A percentile compares a stretch with the other conserved stretches of the same genome.
These are phyloP conservation scores for Limnanthes douglasii DNA, from an alignment of 345 rosid genomes.

Conservation along the genomic window DNA sequence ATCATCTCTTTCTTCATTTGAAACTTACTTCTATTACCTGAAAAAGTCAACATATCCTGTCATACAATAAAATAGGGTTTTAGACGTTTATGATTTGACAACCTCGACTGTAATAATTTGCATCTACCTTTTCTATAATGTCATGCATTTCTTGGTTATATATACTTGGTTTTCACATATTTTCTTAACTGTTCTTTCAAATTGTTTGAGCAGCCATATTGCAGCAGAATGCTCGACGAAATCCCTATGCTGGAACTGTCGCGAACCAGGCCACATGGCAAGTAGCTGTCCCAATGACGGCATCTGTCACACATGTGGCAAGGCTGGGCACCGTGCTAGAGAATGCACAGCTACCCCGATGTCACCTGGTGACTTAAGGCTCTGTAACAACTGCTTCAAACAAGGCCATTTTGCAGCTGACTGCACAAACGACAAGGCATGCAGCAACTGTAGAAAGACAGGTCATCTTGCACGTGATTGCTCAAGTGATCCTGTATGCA, in stretches of 20 bases:
- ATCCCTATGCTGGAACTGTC: conserved; percentile 86
- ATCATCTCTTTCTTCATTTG: too few relatives aligned
- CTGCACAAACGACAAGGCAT: conserved; percentile 91
- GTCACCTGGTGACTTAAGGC: conserved; percentile 64
- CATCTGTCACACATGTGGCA: conserved; percentile 95
- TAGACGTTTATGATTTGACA: too few relatives aligned
- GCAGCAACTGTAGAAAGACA: conserved; percentile 90
- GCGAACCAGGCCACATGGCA: conserved; percentile 91
- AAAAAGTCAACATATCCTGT: too few relatives aligned
- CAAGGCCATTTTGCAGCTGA: conserved; percentile 81
- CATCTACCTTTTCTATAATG: too few relatives aligned
- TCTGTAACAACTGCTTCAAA: conserved; percentile 95
- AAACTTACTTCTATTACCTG: too few relatives aligned
- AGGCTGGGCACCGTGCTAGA: conserved; percentile 85
- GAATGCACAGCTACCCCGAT: conserved; percentile 60
- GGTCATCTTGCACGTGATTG: conserved; percentile 95
- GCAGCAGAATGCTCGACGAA: conserved; percentile 90
- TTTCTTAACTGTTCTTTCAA: too few relatives aligned
- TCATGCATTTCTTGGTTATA: too few relatives aligned
- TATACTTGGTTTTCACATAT: too few relatives aligned
- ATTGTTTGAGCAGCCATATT: conserved; percentile 78
- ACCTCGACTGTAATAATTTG: too few relatives aligned
- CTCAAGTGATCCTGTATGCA: conserved; percentile 68
- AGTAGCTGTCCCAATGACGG: conserved; percentile 78
- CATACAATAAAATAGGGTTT: too few relatives aligned